Percentiles rank a stretch among this genome's conserved stretches.
Conservation (phyloP, 2,329 filamentous ascomycete species). For the Tolypocladium sp. region DNA sequence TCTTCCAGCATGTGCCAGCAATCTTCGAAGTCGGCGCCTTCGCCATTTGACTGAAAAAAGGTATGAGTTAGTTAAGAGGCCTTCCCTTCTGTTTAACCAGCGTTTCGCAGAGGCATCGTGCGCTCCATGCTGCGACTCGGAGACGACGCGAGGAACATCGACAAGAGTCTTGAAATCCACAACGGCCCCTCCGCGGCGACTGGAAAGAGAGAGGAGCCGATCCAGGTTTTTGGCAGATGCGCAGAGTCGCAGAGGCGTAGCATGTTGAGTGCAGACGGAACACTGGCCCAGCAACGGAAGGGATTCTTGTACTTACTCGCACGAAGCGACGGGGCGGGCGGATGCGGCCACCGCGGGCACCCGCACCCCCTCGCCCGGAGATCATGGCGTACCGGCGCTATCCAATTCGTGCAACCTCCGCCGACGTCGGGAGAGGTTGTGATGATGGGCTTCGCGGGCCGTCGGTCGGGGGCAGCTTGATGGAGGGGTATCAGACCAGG, state of each 20-base stretch:
- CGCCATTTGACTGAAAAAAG: slow-evolving; percentile 24
- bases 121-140: neutral
- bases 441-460: neutral
- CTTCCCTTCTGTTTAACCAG: neutral
- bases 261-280: neutral
- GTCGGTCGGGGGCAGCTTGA: neutral
- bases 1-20: slow-evolving; percentile 71
- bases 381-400: slow-evolving; percentile 27
- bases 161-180: no score
- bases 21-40: slow-evolving; percentile 71
- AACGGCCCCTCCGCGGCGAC: no score
- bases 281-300: neutral
- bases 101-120: neutral
- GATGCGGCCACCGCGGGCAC: slow-evolving; percentile 28
- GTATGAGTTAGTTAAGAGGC: slow-evolving; percentile 11
- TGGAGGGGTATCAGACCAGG: neutral
- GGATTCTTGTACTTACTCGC: slow-evolving; percentile 24
- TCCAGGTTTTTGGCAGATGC: no score
- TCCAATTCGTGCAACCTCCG: neutral
- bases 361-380: slow-evolving; percentile 36
- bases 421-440: neutral
- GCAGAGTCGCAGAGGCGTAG: neutral
- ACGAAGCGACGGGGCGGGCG: slow-evolving; percentile 32
- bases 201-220: no score
- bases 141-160: neutral